Conservation (phyloP, 2,329 filamentous ascomycete species). For the Aureobasidium sp. region DNA sequence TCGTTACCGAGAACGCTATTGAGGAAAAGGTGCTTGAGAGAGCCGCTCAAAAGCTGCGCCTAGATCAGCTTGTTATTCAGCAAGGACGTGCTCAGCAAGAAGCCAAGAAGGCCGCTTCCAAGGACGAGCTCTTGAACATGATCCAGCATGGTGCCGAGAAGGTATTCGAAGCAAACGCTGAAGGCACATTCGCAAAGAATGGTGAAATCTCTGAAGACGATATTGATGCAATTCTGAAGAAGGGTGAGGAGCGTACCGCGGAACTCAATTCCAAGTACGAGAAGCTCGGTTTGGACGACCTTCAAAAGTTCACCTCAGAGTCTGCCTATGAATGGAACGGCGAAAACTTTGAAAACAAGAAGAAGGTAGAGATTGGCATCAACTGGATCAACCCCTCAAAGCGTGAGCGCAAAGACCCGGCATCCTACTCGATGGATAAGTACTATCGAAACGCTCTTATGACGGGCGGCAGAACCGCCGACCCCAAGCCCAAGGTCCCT, state of each 20-base stretch:
- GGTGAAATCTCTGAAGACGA: conserved; percentile 74
- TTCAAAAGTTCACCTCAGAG: conserved; percentile 96
- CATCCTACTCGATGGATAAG: conserved; percentile 97
- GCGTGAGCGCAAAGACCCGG: conserved; percentile 86
- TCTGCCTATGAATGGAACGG: conserved; percentile 99
- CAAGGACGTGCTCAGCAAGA: conserved; percentile 90
- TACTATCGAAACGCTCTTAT: conserved; percentile 92
- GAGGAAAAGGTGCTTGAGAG: conserved; percentile 97
- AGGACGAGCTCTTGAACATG: conserved; percentile 94
- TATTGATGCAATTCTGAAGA: conserved; percentile 79
- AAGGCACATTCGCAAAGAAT: conserved; percentile 53
- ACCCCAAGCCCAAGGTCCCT: conserved; percentile 91
- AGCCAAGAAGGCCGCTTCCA: conserved; percentile 84
- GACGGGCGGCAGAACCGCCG: conserved; percentile 69
- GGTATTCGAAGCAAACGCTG: conserved; percentile 70
- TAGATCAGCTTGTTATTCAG: conserved; percentile 96
- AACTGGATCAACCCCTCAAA: conserved; percentile 98
- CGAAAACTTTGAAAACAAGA: conserved; percentile 79
- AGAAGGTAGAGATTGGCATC: conserved; percentile 83
- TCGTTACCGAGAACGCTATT: conserved; percentile 96
- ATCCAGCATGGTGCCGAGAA: conserved; percentile 98
- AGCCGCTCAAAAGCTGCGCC: conserved; percentile 89
- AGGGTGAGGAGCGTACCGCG: conserved; percentile 83
- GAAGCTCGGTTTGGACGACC: conserved; percentile 89
- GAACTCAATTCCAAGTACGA: conserved; percentile 91